Evolutionary conservation across 768 basidiomycete species (phyloP), one percentile per base, ranked within the genome.

Genomic region (Auricularia heimuer): DNA sequence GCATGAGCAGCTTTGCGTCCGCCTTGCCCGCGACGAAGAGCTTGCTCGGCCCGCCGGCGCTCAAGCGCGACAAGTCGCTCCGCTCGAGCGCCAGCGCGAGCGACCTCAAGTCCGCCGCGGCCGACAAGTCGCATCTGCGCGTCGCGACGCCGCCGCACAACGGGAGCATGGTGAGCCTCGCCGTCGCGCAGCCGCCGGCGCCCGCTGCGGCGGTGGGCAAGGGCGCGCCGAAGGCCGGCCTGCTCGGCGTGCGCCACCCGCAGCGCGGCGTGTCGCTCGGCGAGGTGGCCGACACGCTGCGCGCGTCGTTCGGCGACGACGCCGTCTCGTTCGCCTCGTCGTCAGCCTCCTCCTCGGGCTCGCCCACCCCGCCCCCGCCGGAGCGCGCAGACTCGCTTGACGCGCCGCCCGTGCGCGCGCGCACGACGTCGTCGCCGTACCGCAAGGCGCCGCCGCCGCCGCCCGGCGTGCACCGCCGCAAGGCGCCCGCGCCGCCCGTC

Each of bases 91-190:
- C 56, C 24, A 60, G 56, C 56, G 56, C 56, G 56, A 60, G 56
- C 56, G 56, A 60, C 56, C 29, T 60, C 1, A 60, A 60, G 34
- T 29, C 56, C 4, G 56, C 56, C 7, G 24, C 56, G 12, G 56
- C 56, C 8, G 11, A n/a, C 7, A 35, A 14, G n/a, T 24, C 56
- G 56, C 56, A 33, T 33, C 24, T 60, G 56, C 29, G 56, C 56
- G 34, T 35, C 56, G 56, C 56, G 56, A n/a, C 56, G 56, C 56
- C 56, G 34, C 56, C 56, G 56, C 56, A 60, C 24, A 60, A 60
- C 24, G 34, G 34, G 8, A 29, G 24, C 24, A 60, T 60, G 56
- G 56, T 35, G 24, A 29, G 10, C 34, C 56, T 60, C 29, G 56
- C 29, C 34, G 56, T 24, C 29, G 56, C 56, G 39, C 29, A 60